A percentile compares a stretch with the other conserved stretches of the same genome.
Conservation (phyloP, 495 filamentous ascomycete genomes). For the Apodospora peruviana region DNA sequence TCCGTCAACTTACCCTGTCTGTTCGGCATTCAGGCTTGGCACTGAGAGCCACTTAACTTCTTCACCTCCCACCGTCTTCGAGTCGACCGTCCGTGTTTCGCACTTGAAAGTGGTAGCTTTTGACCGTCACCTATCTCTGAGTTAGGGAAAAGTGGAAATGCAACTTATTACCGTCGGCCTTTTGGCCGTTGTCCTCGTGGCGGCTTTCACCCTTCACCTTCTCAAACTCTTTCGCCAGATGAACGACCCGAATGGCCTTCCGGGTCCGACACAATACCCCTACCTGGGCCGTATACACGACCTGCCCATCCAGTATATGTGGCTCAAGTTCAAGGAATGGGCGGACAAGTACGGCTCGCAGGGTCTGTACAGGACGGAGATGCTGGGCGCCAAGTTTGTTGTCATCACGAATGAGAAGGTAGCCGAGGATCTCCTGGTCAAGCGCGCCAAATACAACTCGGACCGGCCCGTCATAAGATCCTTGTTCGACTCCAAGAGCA, state of each 20-base stretch:
- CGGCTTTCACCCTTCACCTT: slow-evolving; percentile 21
- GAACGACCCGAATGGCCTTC: slow-evolving; percentile 26
- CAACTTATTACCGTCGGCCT: slow-evolving; percentile 15
- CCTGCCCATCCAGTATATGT: slow-evolving; percentile 40
- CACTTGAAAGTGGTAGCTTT: too few relatives aligned
- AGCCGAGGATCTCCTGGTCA: slow-evolving; percentile 46
- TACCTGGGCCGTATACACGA: slow-evolving; percentile 43
- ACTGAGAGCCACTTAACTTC: too few relatives aligned
- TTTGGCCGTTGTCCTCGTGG: slow-evolving; percentile 17
- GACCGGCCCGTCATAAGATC: slow-evolving; percentile 36
- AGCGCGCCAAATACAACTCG: slow-evolving; percentile 42
- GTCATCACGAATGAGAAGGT: slow-evolving; percentile 48
- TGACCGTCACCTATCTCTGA: too few relatives aligned
- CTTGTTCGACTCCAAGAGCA: slow-evolving; percentile 37
- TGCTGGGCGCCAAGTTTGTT: slow-evolving; percentile 43
- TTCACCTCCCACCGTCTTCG: too few relatives aligned
- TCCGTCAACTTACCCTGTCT: too few relatives aligned
- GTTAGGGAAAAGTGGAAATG: too few relatives aligned
- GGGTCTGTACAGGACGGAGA: slow-evolving; percentile 40
- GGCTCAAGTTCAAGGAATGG: slow-evolving; percentile 50
- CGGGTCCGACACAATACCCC: slow-evolving; percentile 34
- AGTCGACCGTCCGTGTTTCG: too few relatives aligned
- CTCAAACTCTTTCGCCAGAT: slow-evolving; percentile 25
- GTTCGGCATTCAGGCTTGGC: too few relatives aligned
- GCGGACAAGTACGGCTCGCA: slow-evolving; percentile 38